These are phyloP conservation scores for Trichoderma harzianum DNA, from an alignment of 2,329 filamentous ascomycete genomes.

Conservation along the genomic window DNA sequence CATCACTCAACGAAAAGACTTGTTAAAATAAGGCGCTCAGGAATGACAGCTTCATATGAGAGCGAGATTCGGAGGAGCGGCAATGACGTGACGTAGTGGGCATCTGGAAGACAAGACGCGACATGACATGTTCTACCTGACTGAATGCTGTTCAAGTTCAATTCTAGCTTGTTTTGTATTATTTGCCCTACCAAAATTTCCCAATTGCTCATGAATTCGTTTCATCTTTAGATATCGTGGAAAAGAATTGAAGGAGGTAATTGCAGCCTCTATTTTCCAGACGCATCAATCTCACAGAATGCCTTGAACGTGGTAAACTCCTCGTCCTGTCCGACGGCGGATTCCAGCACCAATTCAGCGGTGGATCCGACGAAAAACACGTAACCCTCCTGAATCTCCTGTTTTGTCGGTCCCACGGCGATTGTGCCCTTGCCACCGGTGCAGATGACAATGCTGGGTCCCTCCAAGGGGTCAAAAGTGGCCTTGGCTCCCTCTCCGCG, in stretches of 20 bases:
- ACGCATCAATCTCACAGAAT: slow-evolving; percentile 75
- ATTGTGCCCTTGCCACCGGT: slow-evolving; percentile 81
- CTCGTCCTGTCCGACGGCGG: slow-evolving; percentile 55
- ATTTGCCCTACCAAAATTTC: not conserved
- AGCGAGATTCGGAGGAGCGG: not conserved
- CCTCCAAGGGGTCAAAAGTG: slow-evolving; percentile 81
- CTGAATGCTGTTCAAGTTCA: not conserved
- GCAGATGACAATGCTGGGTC: slow-evolving; percentile 90
- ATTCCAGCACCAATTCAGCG: slow-evolving; percentile 78
- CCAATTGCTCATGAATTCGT: not conserved
- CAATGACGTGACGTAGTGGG: not conserved
- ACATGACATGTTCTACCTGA: not conserved
- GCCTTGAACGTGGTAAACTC: slow-evolving; percentile 88
- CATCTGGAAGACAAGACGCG: not conserved
- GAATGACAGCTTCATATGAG: not conserved
- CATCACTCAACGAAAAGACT: not conserved
- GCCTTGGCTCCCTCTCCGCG: slow-evolving; percentile 71
- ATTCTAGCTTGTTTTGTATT: not conserved
- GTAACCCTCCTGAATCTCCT: slow-evolving; percentile 69
- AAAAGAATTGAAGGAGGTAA: slow-evolving; percentile 18
- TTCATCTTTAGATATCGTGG: not conserved
- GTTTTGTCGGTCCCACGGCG: slow-evolving; percentile 75
- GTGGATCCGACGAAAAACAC: slow-evolving; percentile 86
- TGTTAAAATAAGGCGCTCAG: not conserved
- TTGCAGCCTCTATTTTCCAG: slow-evolving; percentile 30